Base-by-base conservation (phyloP, 2,329 filamentous ascomycete genomes). In the Fusarium sororula region DNA sequence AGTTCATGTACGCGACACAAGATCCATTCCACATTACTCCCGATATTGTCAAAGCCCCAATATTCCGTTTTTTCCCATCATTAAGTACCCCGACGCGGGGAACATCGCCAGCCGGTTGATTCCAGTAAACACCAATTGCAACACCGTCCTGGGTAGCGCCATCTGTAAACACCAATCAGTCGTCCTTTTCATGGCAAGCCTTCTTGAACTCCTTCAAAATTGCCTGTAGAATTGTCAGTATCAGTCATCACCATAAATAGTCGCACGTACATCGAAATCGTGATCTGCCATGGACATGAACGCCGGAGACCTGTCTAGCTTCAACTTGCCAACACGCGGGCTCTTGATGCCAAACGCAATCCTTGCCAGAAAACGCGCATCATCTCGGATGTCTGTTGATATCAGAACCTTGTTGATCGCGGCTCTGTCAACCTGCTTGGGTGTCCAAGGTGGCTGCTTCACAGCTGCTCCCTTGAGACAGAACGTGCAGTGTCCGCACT, bases 311-410 rank as follows among this genome's bases (percentile, higher is more conserved):
- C 81, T 86, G 18, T 84, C 81, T 38, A 91, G 72, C 75, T 86
- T 88, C 59, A 89, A 77, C 42, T 82, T 79, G 10, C 80, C 83
- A 2, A 90, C 84, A 3, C 89, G 81, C 1, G 90, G 90, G 72
- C 88, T 91, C 50, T 82, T 83, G 76, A 92, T 91, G 0, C 90
- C 90, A 77, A 91, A 92, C 0, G 89, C 90, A 8, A 92, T 81
- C 26, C 87, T 84, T 0, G 90, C 88, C 35, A 92, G 80, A 71
- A 90, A 88, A 18, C 90, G 80, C 5, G 90, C 84, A 76, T 92
- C 90, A 53, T 92, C 87, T 5, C 88, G 83, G 2, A 86, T 84
- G 2, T 80, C 73, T 18, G 87, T 85, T 1, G 79, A 82, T 0
- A 78, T 68, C 3, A 91, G 79, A 0, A 91, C 80, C 3, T 75